Evolutionary conservation across 805 yeast species (phyloP), one percentile per base, ranked within the genome.

Genomic region (Dipodascus geniculatus): DNA sequence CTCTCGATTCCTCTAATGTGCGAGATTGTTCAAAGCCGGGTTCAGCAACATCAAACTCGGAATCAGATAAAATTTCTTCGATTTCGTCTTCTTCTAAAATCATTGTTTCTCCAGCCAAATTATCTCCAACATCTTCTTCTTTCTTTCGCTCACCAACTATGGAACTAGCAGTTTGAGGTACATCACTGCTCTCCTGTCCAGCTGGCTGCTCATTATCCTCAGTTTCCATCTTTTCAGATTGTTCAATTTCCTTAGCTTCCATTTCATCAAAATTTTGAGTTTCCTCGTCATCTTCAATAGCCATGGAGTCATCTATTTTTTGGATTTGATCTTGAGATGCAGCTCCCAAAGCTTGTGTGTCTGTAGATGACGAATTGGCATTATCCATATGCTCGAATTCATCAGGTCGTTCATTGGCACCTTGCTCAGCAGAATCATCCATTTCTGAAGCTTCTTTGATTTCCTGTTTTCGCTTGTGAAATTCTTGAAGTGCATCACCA

Each of bases 291-390:
- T 66, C 72, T 3, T 71, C 76, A 2, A 69, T 68, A 2, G 65
- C 65, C 64, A 65, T 60, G 22, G 59, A 58, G 23, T 68, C 69
- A 23, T 55, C 56, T 85, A 54, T 77, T 0, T 82, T 66, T 64
- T 87, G 93, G 16, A 78, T 71, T 62, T 85, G 89, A 49, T 89
- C 96, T 61, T 82, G 78, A 56, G 81, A 80, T 3, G 96, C 95
- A 48, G 90, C 82, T 22, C 98, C 98, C 51, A 93, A 71, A 0
- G 98, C 99, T 67, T 93, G 98, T 0, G 96, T 87, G 51, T 87
- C 90, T 54, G 72, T 74, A 20, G 31, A 4, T 24, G 83, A 81
- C 2, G 91, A 80, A 56, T 85, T 83, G 49, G 83, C 90, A 50
- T 67, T 63, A 11, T 54, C 60, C 6, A 68, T 63, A 52, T 69